These are phyloP conservation scores for Phytophthora rubi DNA, from an alignment of 352 stramenopile species.

Conservation along the genomic window DNA sequence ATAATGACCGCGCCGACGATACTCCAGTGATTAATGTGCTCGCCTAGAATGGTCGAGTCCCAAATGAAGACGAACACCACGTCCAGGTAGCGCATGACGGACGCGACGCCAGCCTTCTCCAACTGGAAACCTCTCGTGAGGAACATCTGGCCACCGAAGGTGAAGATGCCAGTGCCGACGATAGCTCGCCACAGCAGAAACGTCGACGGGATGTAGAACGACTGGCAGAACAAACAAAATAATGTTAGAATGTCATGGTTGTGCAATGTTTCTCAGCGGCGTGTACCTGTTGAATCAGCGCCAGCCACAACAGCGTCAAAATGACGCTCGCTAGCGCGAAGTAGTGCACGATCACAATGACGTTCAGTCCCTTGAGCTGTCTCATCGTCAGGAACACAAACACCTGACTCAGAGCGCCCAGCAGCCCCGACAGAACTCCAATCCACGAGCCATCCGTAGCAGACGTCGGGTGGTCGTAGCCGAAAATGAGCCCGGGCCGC, in stretches of 20 bases:
- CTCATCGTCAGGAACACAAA: constrained; percentile 59
- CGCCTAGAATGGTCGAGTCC: constrained; percentile 65
- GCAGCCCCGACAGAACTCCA: constrained; percentile 41
- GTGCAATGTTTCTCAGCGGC: background rate
- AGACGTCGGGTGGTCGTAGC: constrained; percentile 24
- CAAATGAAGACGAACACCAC: constrained; percentile 77
- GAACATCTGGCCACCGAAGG: constrained; percentile 60
- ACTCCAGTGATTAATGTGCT: constrained; percentile 63
- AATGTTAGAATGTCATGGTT: no score
- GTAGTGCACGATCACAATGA: constrained; percentile 63
- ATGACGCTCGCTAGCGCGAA: constrained; percentile 54
- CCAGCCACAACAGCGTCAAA: constrained; percentile 42
- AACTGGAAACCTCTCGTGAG: constrained; percentile 77
- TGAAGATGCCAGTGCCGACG: constrained; percentile 43
- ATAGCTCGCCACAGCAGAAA: constrained; percentile 46
- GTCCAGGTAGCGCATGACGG: constrained; percentile 76
- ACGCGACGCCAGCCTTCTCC: constrained; percentile 64
- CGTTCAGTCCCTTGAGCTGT: constrained; percentile 47
- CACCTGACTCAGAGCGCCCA: constrained; percentile 50
- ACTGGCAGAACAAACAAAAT: background rate
- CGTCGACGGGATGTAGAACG: constrained; percentile 36
- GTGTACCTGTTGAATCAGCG: constrained; percentile 47
- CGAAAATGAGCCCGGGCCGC: constrained; percentile 51
- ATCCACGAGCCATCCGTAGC: constrained; percentile 32
- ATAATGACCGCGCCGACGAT: constrained; percentile 66